Conservation (phyloP, 1,284 basidiomycete genomes). For the Gymnopus androsaceus region DNA sequence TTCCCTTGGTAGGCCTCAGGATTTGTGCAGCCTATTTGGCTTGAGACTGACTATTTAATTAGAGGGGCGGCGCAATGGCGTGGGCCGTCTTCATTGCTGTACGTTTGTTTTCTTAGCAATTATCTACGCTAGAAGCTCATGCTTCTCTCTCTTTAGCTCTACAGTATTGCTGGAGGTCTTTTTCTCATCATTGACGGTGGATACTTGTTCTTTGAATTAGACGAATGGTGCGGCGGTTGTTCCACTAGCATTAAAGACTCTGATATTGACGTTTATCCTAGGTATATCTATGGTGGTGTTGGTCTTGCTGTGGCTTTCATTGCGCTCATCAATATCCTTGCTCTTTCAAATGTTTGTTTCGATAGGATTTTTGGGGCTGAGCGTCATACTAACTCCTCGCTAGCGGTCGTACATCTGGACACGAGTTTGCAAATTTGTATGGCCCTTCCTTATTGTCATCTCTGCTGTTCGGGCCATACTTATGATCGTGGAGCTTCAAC, state of each 20-base stretch:
- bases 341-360: conserved; percentile 65
- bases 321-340: conserved; percentile 61
- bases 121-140: not conserved
- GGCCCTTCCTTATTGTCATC: conserved; percentile 73
- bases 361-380: not conserved
- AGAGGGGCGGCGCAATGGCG: conserved; percentile 75
- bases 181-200: conserved; percentile 67
- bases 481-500: conserved; percentile 74
- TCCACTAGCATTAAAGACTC: conserved; percentile 6
- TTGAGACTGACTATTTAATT: conserved; percentile 25
- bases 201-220: conserved; percentile 70
- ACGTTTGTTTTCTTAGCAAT: conserved; percentile 26
- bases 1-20: conserved; percentile 59
- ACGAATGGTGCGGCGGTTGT: conserved; percentile 58
- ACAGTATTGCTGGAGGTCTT: conserved; percentile 70
- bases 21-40: conserved; percentile 3
- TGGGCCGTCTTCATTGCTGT: conserved; percentile 71
- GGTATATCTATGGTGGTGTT: conserved; percentile 78
- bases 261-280: conserved; percentile 27
- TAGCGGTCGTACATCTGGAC: conserved; percentile 76
- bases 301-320: conserved; percentile 57
- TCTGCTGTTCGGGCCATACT: conserved; percentile 67
- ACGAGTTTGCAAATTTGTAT: conserved; percentile 67
- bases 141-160: conserved; percentile 42
- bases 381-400: not conserved